A percentile compares a stretch with the other conserved stretches of the same genome.
phyloP scores from a whole-genome alignment of 164 flowering plant species.

The Taxillus chinensis region DNA sequence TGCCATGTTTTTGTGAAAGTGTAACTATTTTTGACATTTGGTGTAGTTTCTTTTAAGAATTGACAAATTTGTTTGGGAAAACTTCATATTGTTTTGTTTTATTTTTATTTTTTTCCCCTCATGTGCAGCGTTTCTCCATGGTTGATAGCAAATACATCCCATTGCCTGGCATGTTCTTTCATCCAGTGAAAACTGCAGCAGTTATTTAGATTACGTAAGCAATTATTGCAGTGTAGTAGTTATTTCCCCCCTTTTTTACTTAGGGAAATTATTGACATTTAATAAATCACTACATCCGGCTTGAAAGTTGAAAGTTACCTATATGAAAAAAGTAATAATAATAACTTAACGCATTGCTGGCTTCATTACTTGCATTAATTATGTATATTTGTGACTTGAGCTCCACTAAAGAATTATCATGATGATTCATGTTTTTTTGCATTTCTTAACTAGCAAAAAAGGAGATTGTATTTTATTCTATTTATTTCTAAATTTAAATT shows the following conservation, averaged over 20 bases:
- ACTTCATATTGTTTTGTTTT: background rate
- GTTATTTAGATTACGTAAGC: slow-evolving; percentile 48
- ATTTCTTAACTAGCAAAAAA: no score
- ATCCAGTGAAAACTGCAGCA: slow-evolving; percentile 35
- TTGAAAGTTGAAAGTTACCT: no score
- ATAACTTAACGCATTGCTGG: no score
- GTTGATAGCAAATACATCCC: slow-evolving; percentile 13
- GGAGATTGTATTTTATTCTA: no score
- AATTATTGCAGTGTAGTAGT: background rate
- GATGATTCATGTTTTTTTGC: no score
- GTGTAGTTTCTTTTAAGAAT: background rate
- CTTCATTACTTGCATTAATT: no score
- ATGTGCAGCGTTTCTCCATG: slow-evolving; percentile 25
- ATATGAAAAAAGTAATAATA: no score
- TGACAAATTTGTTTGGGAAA: slow-evolving; percentile 1
- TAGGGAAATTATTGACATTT: no score
- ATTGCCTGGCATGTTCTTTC: slow-evolving; percentile 39
- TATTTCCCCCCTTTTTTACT: background rate
- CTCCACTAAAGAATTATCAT: no score
- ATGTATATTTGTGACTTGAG: no score
- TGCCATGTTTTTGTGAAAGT: slow-evolving; percentile 26
- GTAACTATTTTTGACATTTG: background rate
- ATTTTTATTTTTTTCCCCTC: background rate
- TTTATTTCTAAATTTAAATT: no score
- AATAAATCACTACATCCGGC: no score